Evolutionary conservation across 352 stramenopile species (phyloP), one percentile per base, ranked within the genome.

Genomic region (Halophytophthora polymorphica): DNA sequence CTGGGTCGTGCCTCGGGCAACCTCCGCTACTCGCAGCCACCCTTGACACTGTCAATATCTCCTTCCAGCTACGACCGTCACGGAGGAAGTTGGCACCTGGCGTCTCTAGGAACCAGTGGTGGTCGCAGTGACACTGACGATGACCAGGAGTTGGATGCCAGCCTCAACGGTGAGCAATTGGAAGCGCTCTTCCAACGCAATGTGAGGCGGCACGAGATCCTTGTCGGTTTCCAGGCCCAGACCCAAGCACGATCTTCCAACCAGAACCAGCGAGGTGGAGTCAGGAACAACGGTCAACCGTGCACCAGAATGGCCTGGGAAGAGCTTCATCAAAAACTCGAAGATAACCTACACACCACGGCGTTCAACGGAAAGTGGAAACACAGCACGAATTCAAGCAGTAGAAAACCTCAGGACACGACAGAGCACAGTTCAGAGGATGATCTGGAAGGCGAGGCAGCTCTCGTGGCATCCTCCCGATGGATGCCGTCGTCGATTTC

Each of bases 141-240:
- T 0, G 59, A 73, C 23, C 29, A 50, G 3, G 46, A 53, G 11
- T n/a, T 67, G 8, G 56, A 70, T 15, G 51, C 31, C 18, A 85
- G 65, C 48, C 35, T 84, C 11, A 56, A 67, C 8, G 76, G 71
- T 0, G 69, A 76, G 19, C 60, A 77, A 38, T 71, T 85, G 6
- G 69, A 84, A 50, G 63, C 63, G 8, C 71, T 85, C 25, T 87
- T 87, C 49, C 73, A 82, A 45, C 71, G 76, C 3, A 87, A 87
- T 43, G 44, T 87, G 6, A 62, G 71, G 15, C 73, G 73, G 2
- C 71, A 87, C 45, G 76, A 85, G 40, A 87, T 87, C 19, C 69
- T 87, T 15, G 23, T 69, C 1, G 61, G 71, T 1, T 87, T 87
- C 34, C 66, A 85, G 28, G 56, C 23, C 28, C 58, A 48, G 12